Evolutionary conservation across 1,284 basidiomycete species (phyloP).

Genomic region (Paramarasmius palmivorus): DNA sequence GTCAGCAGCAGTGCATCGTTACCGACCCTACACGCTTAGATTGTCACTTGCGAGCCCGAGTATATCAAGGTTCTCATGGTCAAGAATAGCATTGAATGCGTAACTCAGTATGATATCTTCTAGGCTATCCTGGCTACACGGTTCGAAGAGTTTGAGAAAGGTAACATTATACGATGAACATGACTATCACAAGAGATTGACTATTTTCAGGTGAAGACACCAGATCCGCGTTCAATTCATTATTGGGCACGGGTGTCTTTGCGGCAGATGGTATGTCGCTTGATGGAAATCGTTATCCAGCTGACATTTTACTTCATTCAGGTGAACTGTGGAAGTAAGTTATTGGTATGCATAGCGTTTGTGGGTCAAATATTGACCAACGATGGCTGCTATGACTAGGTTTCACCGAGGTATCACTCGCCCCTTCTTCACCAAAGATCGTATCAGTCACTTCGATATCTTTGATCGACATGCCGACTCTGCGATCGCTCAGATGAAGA

Average conservation of each 20-base stretch:
- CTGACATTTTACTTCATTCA: background rate
- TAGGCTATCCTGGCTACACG: conserved; percentile 28
- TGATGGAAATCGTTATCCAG: background rate
- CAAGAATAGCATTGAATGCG: background rate
- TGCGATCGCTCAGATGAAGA: conserved; percentile 36
- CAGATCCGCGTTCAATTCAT: background rate
- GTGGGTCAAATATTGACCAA: background rate
- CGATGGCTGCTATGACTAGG: background rate
- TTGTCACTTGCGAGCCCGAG: conserved; percentile 41
- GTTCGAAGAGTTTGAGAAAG: conserved; percentile 16
- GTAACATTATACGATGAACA: background rate
- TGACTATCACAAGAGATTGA: too few relatives aligned
- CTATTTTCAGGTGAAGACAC: conserved; percentile 3
- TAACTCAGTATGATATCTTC: background rate
- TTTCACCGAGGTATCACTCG: conserved; percentile 17
- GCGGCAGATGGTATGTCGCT: conserved; percentile 10
- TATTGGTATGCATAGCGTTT: too few relatives aligned
- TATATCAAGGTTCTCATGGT: conserved; percentile 34
- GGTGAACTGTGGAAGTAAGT: conserved; percentile 15
- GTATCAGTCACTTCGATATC: conserved; percentile 53
- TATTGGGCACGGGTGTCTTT: conserved; percentile 16
- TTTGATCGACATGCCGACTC: conserved; percentile 44
- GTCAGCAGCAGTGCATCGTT: background rate
- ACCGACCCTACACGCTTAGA: conserved; percentile 13
- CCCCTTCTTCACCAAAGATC: conserved; percentile 41